Evolutionary conservation across 441 rosid genomes (phyloP).

Genomic region (Macaranga tanarius): DNA sequence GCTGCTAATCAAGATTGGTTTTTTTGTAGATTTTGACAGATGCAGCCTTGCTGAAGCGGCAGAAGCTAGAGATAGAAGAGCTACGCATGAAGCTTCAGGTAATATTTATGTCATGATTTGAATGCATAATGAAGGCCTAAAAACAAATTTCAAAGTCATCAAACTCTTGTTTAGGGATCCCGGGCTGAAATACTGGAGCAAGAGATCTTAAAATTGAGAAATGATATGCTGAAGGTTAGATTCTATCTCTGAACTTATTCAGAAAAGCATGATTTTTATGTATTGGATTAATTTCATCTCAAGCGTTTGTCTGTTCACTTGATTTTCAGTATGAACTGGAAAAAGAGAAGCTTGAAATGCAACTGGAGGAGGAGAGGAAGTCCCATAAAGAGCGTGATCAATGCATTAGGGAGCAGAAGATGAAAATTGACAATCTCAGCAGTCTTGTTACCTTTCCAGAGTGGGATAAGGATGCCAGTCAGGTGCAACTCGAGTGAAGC

Average conservation of each 20-base stretch:
- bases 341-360: slow-evolving; percentile 77
- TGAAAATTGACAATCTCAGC: slow-evolving; percentile 65
- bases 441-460: slow-evolving; percentile 45
- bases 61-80: slow-evolving; percentile 92
- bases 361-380: slow-evolving; percentile 83
- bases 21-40: slow-evolving; percentile 75
- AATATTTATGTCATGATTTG: slow-evolving; percentile 19
- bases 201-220: slow-evolving; percentile 79
- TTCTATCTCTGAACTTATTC: slow-evolving; percentile 20
- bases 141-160: slow-evolving; percentile 23
- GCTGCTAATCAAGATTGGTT: slow-evolving; percentile 29
- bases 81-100: slow-evolving; percentile 83
- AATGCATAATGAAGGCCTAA: slow-evolving; percentile 8
- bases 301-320: not conserved
- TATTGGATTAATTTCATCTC: not conserved
- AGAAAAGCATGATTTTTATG: not conserved
- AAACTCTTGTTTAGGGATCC: slow-evolving; percentile 61
- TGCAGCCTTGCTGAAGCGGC: slow-evolving; percentile 87
- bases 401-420: slow-evolving; percentile 64
- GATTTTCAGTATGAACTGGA: slow-evolving; percentile 77
- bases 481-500: slow-evolving; percentile 45
- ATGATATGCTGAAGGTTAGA: slow-evolving; percentile 87
- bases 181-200: slow-evolving; percentile 84
- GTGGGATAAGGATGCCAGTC: slow-evolving; percentile 43
- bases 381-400: slow-evolving; percentile 66